Conservation (phyloP, 495 filamentous ascomycete species). For the Hypoxylon rickii region DNA sequence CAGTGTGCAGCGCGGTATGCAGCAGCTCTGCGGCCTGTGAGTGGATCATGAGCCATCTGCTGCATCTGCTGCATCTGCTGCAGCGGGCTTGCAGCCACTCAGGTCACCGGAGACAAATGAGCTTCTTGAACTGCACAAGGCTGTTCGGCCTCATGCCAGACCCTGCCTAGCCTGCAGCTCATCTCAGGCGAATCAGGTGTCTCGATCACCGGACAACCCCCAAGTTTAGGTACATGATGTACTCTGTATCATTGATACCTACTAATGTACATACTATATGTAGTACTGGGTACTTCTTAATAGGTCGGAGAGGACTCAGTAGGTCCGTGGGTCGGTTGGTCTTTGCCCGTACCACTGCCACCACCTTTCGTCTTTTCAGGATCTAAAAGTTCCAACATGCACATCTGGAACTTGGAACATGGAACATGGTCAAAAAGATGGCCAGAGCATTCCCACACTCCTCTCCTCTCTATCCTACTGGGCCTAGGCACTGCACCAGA, state of each 20-base stretch:
- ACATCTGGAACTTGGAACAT: no score
- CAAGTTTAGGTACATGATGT: conserved; percentile 24
- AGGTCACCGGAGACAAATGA: conserved; percentile 45
- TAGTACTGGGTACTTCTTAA: no score
- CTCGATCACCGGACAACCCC: conserved; percentile 21
- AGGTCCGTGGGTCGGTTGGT: background rate
- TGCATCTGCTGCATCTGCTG: conserved; percentile 26
- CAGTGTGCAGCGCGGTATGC: conserved; percentile 28
- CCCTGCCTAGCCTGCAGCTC: conserved; percentile 32
- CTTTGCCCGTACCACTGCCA: no score
- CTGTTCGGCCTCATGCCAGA: conserved; percentile 39
- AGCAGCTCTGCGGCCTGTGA: conserved; percentile 17
- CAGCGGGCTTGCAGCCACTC: no score
- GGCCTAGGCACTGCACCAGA: no score
- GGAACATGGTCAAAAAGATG: no score
- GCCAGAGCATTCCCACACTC: conserved; percentile 19
- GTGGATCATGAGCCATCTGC: conserved; percentile 23
- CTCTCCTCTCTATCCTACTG: no score
- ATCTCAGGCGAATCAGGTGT: conserved; percentile 34
- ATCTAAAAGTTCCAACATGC: no score
- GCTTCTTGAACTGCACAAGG: conserved; percentile 39
- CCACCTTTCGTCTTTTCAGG: no score
- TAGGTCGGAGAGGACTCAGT: background rate
- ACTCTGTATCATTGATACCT: no score
- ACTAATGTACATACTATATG: no score